Conservation (phyloP, 495 filamentous ascomycete species). For the Neurospora sp. region DNA sequence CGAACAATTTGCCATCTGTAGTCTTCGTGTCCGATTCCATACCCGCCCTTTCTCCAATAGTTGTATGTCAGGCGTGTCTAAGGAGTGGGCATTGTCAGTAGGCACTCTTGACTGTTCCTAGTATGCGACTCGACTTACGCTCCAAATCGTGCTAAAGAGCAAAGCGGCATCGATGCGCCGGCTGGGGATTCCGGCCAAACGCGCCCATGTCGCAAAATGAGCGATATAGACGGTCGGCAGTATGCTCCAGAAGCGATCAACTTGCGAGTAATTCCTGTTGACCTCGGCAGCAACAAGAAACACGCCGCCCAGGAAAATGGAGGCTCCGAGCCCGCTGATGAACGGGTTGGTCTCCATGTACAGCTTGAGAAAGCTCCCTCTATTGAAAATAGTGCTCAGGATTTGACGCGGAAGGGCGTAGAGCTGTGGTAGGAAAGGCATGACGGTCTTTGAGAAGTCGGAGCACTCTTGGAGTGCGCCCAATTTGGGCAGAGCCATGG, state of each 20-base stretch:
- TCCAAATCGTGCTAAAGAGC: conserved; percentile 66
- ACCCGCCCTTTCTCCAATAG: conserved; percentile 95
- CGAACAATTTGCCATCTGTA: conserved; percentile 70
- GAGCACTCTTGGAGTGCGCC: conserved; percentile 59
- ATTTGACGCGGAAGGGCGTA: conserved; percentile 51
- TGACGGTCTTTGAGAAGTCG: conserved; percentile 60
- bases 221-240: conserved; percentile 78
- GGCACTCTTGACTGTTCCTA: neutral
- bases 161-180: conserved; percentile 63
- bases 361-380: conserved; percentile 46
- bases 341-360: conserved; percentile 87
- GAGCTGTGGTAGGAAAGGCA: conserved; percentile 70
- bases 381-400: conserved; percentile 45
- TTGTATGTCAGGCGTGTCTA: conserved; percentile 82
- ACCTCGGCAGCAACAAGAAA: conserved; percentile 69
- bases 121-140: conserved; percentile 41
- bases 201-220: conserved; percentile 78
- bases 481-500: conserved; percentile 60
- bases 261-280: conserved; percentile 88
- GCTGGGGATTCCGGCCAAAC: conserved; percentile 60
- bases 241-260: conserved; percentile 86
- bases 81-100: conserved; percentile 1
- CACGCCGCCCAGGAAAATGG: conserved; percentile 52
- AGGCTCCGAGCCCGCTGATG: conserved; percentile 62
- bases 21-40: conserved; percentile 77